A percentile compares a stretch with the other conserved stretches of the same genome.
Conservation (phyloP, 2,329 filamentous ascomycete genomes). For the Eutypella sp. region DNA sequence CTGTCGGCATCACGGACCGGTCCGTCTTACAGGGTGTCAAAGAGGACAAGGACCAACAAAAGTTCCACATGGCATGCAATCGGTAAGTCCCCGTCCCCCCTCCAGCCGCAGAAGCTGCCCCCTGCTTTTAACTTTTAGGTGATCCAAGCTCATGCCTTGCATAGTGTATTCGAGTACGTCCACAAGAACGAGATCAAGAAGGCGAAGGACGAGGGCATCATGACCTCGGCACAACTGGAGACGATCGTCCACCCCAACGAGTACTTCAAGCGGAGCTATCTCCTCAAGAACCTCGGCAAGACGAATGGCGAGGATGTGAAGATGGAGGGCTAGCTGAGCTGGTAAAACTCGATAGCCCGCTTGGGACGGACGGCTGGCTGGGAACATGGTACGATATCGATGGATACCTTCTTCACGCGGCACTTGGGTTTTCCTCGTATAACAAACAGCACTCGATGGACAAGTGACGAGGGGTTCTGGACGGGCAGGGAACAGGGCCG, state of each 20-base stretch:
- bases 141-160: conserved; percentile 5
- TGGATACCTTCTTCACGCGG: too few species aligned
- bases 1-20: conserved; percentile 73
- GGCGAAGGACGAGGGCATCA: conserved; percentile 68
- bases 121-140: neutral
- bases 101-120: neutral
- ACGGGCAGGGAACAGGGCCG: too few species aligned
- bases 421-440: too few species aligned
- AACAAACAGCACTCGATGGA: too few species aligned
- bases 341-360: too few species aligned
- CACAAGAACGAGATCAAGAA: conserved; percentile 75
- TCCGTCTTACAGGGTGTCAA: conserved; percentile 74
- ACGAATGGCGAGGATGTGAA: conserved; percentile 45
- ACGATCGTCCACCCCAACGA: conserved; percentile 97
- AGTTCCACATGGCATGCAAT: conserved; percentile 95
- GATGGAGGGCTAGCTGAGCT: conserved; percentile 44
- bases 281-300: conserved; percentile 73
- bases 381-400: too few species aligned
- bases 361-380: too few species aligned
- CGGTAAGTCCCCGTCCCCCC: conserved; percentile 45
- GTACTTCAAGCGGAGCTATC: conserved; percentile 92
- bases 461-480: too few species aligned
- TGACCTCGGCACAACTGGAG: conserved; percentile 73
- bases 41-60: conserved; percentile 82
- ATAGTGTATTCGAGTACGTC: conserved; percentile 79